Evolutionary conservation across 2,329 filamentous ascomycete species (phyloP).

Genomic region (Beauveria medogensis): DNA sequence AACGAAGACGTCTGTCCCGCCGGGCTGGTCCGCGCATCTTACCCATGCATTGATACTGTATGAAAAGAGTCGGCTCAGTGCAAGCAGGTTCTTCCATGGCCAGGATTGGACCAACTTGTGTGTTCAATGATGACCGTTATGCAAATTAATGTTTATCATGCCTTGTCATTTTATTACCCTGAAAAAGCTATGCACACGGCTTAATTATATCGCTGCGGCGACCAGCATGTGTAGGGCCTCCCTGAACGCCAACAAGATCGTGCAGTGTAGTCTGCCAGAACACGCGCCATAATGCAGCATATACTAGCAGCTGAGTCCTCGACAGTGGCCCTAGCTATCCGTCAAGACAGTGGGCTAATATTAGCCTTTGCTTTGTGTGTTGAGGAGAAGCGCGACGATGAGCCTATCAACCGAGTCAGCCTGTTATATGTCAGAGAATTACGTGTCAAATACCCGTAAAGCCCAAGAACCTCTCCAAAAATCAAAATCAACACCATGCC

Average conservation of each 20-base stretch:
- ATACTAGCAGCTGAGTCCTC: not conserved
- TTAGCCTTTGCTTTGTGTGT: conserved; percentile 70
- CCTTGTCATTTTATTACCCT: not conserved
- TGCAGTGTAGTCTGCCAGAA: not conserved
- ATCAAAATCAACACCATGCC: conserved; percentile 98
- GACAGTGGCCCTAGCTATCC: not conserved
- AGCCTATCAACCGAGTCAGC: conserved; percentile 44
- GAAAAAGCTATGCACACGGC: not conserved
- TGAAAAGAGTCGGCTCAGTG: no score
- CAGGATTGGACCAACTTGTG: not conserved
- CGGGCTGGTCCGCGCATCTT: conserved; percentile 7
- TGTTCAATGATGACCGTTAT: not conserved
- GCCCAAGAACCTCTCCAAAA: conserved; percentile 93
- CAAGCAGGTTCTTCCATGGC: not conserved
- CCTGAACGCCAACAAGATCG: not conserved
- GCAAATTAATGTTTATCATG: not conserved
- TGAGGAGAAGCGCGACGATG: conserved; percentile 87
- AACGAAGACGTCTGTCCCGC: conserved; percentile 11
- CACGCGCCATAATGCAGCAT: not conserved
- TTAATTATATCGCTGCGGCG: not conserved
- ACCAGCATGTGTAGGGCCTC: not conserved
- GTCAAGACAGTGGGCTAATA: not conserved
- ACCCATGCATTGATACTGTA: not conserved
- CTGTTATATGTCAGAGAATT: not conserved
- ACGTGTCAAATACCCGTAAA: conserved; percentile 71